Evolutionary conservation across 306 rosid species (phyloP).

Genomic region (Glycine soja): DNA sequence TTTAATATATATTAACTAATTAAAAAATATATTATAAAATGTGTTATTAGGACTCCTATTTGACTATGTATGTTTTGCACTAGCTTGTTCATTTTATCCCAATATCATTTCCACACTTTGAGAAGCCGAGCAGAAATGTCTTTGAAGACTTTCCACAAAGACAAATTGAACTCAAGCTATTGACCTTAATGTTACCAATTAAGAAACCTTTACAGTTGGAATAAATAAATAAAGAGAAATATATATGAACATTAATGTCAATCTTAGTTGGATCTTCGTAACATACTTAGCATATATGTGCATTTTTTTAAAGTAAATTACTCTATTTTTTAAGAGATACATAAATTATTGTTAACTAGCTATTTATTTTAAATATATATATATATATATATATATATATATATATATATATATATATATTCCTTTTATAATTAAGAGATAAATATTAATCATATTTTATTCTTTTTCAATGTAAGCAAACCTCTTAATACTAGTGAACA

Average conservation of each 20-base stretch:
- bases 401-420: not conserved
- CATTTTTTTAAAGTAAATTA: not conserved
- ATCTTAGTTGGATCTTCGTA: too few relatives aligned
- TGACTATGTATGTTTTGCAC: not conserved
- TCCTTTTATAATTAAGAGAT: not conserved
- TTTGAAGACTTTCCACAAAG: constrained; percentile 19
- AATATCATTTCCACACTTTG: not conserved
- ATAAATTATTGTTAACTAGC: too few relatives aligned
- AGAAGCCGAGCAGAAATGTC: not conserved
- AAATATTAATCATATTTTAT: not conserved
- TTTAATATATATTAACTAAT: not conserved
- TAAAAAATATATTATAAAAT: not conserved
- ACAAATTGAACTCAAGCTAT: constrained; percentile 41
- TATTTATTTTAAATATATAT: too few relatives aligned
- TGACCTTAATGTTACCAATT: constrained; percentile 23
- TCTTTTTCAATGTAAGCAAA: not conserved
- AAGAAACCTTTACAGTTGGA: not conserved
- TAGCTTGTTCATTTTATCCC: not conserved
- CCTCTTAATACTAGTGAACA: not conserved
- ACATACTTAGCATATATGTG: not conserved
- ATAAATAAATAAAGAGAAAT: not conserved
- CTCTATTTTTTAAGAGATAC: not conserved
- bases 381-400: not conserved
- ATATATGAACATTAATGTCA: too few relatives aligned
- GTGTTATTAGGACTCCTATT: not conserved